phyloP scores from a whole-genome alignment of 441 rosid species.

The Aleurites moluccanus region DNA sequence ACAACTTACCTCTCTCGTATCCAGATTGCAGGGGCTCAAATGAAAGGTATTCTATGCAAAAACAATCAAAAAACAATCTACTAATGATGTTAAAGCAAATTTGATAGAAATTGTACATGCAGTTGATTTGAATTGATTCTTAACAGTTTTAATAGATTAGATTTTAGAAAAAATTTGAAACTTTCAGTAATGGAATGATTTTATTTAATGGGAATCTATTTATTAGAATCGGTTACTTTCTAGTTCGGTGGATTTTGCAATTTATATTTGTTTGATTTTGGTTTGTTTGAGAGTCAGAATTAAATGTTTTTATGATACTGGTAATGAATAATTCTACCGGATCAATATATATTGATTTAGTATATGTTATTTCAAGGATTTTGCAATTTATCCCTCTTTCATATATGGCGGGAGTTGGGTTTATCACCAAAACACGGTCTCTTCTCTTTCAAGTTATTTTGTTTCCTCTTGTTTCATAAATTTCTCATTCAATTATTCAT shows the following conservation, averaged over 20 bases:
- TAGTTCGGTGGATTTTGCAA: too few species aligned
- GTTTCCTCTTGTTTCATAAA: too few species aligned
- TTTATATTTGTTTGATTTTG: too few species aligned
- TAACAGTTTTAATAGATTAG: neutral
- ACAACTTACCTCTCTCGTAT: slow-evolving; percentile 72
- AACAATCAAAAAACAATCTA: neutral
- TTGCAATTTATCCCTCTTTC: too few species aligned
- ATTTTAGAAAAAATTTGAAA: too few species aligned
- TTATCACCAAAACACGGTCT: too few species aligned
- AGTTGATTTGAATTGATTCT: neutral
- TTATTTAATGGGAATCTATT: neutral
- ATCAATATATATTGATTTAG: neutral
- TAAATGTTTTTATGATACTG: neutral
- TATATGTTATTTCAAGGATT: too few species aligned
- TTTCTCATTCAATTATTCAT: too few species aligned
- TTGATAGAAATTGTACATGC: neutral
- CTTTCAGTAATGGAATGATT: neutral
- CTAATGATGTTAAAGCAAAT: neutral
- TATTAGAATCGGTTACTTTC: neutral
- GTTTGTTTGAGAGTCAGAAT: neutral
- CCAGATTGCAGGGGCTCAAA: slow-evolving; percentile 90
- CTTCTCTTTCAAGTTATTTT: too few species aligned
- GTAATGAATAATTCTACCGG: neutral
- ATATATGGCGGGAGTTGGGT: too few species aligned
- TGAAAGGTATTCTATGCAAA: slow-evolving; percentile 53